Conservation (phyloP, 306 rosid genomes). For the Cajanus cajan region DNA sequence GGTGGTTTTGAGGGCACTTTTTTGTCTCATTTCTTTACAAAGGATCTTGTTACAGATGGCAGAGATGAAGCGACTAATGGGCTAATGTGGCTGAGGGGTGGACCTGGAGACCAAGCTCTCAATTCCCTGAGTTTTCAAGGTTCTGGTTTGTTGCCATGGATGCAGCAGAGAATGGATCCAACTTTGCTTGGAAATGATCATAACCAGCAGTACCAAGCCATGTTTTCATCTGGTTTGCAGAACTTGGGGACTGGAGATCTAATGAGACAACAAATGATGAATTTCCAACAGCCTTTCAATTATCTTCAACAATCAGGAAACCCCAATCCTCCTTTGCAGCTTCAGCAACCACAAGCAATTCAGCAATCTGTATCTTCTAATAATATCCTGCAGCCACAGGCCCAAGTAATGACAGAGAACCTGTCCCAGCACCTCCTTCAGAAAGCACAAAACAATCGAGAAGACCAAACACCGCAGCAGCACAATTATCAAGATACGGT, state of each 20-base stretch:
- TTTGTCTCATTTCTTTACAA: constrained; percentile 24
- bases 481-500: constrained; percentile 52
- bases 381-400: constrained; percentile 59
- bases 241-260: constrained; percentile 66
- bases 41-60: constrained; percentile 55
- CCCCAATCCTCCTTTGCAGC: constrained; percentile 55
- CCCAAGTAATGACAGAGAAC: constrained; percentile 52
- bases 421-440: constrained; percentile 62
- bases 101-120: constrained; percentile 60
- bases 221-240: constrained; percentile 75
- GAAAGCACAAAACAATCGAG: constrained; percentile 52
- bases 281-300: constrained; percentile 71
- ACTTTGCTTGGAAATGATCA: constrained; percentile 59
- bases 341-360: constrained; percentile 63
- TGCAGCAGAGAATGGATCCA: constrained; percentile 78
- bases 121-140: constrained; percentile 70
- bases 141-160: constrained; percentile 73
- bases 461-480: constrained; percentile 59
- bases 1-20: constrained; percentile 35
- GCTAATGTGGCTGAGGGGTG: constrained; percentile 81
- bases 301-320: constrained; percentile 65
- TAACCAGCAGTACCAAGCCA: constrained; percentile 73
- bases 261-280: constrained; percentile 72
- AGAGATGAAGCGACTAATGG: constrained; percentile 71
- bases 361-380: constrained; percentile 55